Evolutionary conservation across 805 yeast genomes (phyloP), one percentile per base, ranked within the genome.

Genomic region (Myxozyma nipponensis): DNA sequence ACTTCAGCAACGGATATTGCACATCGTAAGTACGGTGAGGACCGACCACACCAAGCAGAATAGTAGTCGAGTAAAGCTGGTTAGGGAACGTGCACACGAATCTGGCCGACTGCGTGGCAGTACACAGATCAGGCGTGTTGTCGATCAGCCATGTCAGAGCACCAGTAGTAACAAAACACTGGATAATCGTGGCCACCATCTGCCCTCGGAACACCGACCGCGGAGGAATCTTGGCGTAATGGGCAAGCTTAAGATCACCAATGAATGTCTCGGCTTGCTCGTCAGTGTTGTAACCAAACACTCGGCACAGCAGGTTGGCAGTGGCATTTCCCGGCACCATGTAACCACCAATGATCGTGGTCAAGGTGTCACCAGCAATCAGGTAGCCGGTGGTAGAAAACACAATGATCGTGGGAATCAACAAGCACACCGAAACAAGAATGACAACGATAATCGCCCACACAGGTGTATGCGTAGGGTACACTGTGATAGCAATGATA

Each of bases 371-470:
- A 75, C 60, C 34, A 13, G 51, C 39, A 49, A 82, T 76, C 2
- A 75, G 62, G 46, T 71, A 76, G 68, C 83, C 83, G 0, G 89
- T 81, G 24, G 78, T 76, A 3, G 87, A 83, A 24, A 75, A 77
- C 46, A 84, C 73, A 23, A 83, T 69, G 2, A 83, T 81, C 22
- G 80, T 71, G 4, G 89, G 90, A 42, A 84, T 69, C 45, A 83
- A 66, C 61, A 82, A 76, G 6, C 78, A 66, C 37, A 77, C 62
- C 44, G 81, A 78, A 54, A 83, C 72, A 15, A 71, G 67, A 13
- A 82, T 67, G 2, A 83, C 80, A 53, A 82, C 73, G 50, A 81
- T 71, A 21, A 83, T 68, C 1, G 83, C 83, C 83, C 83, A 82
- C 19, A 79, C 71, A 0, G 86, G 84, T 1, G 83, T 76, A 43